phyloP scores from a whole-genome alignment of 495 filamentous ascomycete genomes.

The Penicillium flavigenum region DNA sequence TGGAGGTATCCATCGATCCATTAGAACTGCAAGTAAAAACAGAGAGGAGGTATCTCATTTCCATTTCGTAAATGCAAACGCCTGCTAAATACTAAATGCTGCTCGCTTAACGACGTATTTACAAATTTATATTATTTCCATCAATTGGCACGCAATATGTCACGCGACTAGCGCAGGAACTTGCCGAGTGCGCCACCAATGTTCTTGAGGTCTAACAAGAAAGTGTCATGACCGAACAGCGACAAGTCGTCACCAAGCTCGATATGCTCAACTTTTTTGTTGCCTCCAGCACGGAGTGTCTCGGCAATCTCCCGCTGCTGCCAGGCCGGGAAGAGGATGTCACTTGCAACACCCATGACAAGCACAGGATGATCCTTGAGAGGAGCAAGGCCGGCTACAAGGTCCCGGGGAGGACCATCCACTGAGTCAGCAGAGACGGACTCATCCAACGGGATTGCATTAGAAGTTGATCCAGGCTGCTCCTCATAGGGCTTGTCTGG shows the following conservation, averaged over 20 bases:
- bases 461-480: constrained; percentile 49
- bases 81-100: constrained; percentile 13
- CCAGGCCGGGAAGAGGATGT: constrained; percentile 98
- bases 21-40: not conserved
- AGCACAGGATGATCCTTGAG: constrained; percentile 75
- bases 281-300: constrained; percentile 73
- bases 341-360: constrained; percentile 91
- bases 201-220: constrained; percentile 87
- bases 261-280: constrained; percentile 75
- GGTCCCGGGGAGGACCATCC: constrained; percentile 63
- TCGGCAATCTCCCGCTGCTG: constrained; percentile 94
- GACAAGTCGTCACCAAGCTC: constrained; percentile 92
- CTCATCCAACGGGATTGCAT: constrained; percentile 27
- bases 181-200: constrained; percentile 78
- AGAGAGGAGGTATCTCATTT: constrained; percentile 10
- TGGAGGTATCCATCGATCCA: not conserved
- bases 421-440: constrained; percentile 17
- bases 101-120: constrained; percentile 6
- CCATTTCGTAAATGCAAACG: constrained; percentile 10
- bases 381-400: constrained; percentile 70
- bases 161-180: constrained; percentile 58
- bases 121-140: not conserved
- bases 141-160: not conserved
- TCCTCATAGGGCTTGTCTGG: constrained; percentile 86
- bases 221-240: constrained; percentile 95